phyloP scores from a whole-genome alignment of 1,284 basidiomycete genomes.

The Fomitopsis pinicola region DNA sequence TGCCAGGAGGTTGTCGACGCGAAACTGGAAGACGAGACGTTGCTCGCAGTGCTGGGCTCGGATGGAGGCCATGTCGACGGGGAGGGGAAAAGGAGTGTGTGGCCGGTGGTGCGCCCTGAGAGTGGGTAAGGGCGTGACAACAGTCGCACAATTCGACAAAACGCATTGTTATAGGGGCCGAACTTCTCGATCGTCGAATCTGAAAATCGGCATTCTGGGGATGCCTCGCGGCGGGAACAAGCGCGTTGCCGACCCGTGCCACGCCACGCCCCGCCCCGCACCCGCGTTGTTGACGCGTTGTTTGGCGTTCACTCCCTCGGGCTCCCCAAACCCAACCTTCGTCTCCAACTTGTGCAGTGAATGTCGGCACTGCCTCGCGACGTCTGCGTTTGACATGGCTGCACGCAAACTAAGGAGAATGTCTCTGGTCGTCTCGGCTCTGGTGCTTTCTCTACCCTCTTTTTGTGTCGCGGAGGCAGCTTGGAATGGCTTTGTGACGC shows the following conservation, averaged over 20 bases:
- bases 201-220: no score
- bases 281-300: conserved; percentile 15
- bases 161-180: no score
- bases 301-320: conserved; percentile 3
- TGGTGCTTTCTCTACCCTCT: conserved; percentile 22
- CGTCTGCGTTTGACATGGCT: no score
- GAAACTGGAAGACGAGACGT: neutral
- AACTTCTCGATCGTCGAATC: no score
- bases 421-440: neutral
- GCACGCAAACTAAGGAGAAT: no score
- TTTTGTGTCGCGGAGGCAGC: conserved; percentile 35
- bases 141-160: no score
- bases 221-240: neutral
- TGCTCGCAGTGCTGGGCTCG: neutral
- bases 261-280: neutral
- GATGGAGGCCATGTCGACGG: neutral
- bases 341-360: no score
- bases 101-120: no score
- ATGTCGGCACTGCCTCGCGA: no score
- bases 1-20: neutral
- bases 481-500: conserved; percentile 62
- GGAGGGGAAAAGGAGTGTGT: no score
- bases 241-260: neutral
- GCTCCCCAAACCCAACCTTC: neutral
- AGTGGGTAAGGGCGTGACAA: no score